Evolutionary conservation across 176 grass and related monocot genomes (phyloP).

Genomic region (Oryza longistaminata): DNA sequence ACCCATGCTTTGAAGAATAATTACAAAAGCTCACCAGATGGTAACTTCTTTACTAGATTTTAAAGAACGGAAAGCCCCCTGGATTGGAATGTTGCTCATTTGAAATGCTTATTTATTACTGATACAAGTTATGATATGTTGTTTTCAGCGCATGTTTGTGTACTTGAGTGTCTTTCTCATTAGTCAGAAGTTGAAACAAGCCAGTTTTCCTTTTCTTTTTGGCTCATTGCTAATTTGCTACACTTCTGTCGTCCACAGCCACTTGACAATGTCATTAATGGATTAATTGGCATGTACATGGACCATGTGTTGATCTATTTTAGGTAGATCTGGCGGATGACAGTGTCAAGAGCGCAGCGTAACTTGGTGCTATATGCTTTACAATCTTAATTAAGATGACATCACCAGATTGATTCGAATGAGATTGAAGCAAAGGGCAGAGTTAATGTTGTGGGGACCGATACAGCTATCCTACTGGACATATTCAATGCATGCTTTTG

Average conservation of each 20-base stretch:
- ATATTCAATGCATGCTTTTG: constrained; percentile 79
- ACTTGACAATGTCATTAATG: constrained; percentile 20
- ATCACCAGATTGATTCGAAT: constrained; percentile 35
- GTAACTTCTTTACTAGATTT: not conserved
- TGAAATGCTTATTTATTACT: constrained; percentile 26
- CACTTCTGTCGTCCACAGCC: constrained; percentile 10
- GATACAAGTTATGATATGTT: constrained; percentile 6
- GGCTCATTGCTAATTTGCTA: not conserved
- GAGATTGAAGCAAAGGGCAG: constrained; percentile 46
- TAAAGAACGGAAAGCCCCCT: not conserved
- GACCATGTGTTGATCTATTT: constrained; percentile 49
- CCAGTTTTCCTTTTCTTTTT: not conserved
- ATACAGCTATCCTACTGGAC: constrained; percentile 60
- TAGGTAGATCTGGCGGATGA: constrained; percentile 63
- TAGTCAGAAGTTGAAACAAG: constrained; percentile 6
- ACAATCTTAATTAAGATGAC: constrained; percentile 44
- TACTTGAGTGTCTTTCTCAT: not conserved
- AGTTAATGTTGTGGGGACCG: constrained; percentile 58
- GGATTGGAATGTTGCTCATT: not conserved
- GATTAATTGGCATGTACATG: constrained; percentile 49
- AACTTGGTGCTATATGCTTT: constrained; percentile 50
- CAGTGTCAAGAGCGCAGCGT: constrained; percentile 27
- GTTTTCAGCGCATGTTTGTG: not conserved
- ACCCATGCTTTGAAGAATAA: not conserved
- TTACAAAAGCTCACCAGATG: not conserved